Conservation (phyloP, 768 basidiomycete genomes). For the Leccinellum albellum region DNA sequence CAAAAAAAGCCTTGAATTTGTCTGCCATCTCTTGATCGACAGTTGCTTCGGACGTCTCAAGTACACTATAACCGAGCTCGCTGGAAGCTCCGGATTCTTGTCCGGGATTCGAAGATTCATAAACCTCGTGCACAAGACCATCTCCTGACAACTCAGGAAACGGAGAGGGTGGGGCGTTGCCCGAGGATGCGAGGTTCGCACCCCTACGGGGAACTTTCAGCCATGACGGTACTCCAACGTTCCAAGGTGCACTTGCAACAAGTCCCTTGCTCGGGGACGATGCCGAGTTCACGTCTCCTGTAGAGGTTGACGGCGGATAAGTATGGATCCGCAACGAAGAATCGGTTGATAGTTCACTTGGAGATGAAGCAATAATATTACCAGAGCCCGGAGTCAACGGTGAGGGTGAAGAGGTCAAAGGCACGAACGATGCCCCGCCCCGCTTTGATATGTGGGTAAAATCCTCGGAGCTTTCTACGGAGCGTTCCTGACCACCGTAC, state of each 20-base stretch:
- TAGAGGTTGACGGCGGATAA: constrained; percentile 71
- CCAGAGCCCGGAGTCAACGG: constrained; percentile 15
- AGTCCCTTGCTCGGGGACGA: constrained; percentile 44
- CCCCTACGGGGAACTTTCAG: constrained; percentile 47
- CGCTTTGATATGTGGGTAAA: constrained; percentile 69
- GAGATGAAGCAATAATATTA: constrained; percentile 5
- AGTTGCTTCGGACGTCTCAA: constrained; percentile 65
- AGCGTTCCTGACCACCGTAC: constrained; percentile 30
- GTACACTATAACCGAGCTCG: constrained; percentile 75
- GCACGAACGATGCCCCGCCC: constrained; percentile 54
- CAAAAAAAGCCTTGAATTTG: constrained; percentile 80
- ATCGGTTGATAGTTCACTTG: constrained; percentile 20
- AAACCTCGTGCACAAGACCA: constrained; percentile 55
- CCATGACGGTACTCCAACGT: constrained; percentile 70
- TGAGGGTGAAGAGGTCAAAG: constrained; percentile 45
- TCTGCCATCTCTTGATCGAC: constrained; percentile 62
- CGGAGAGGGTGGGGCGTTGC: constrained; percentile 18
- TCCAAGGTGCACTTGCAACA: constrained; percentile 41
- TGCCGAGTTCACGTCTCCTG: constrained; percentile 41
- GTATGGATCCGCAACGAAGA: constrained; percentile 53
- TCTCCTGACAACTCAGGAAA: constrained; percentile 25
- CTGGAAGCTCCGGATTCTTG: constrained; percentile 34
- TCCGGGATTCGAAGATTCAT: constrained; percentile 28
- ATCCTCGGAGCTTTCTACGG: constrained; percentile 48
- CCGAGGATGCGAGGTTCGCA: constrained; percentile 33